Conservation (phyloP, 257 asterid genomes). For the Craterostigma plantagineum region DNA sequence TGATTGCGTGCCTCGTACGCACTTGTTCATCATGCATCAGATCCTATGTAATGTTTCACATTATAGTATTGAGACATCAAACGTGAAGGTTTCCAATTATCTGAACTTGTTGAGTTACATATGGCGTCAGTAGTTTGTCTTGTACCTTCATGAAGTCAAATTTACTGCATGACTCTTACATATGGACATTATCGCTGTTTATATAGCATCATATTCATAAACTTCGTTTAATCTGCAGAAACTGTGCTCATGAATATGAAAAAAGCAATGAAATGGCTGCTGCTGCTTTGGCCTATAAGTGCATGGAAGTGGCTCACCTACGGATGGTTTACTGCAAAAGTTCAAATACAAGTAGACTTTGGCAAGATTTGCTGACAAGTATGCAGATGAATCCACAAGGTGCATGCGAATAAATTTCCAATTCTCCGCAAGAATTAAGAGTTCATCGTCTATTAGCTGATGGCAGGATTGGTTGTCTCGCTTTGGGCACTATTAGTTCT, state of each 20-base stretch:
- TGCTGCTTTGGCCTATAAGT: conserved; percentile 82
- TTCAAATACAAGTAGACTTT: conserved; percentile 24
- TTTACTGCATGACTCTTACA: too few relatives aligned
- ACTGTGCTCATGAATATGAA: conserved; percentile 60
- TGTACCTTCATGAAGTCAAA: too few relatives aligned
- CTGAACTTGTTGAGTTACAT: neutral
- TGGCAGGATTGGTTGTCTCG: neutral
- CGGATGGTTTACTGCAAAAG: conserved; percentile 61
- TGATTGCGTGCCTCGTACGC: too few relatives aligned
- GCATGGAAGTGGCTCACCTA: conserved; percentile 81
- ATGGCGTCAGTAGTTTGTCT: neutral
- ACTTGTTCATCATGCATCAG: too few relatives aligned
- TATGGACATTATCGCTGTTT: too few relatives aligned
- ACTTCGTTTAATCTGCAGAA: conserved; percentile 31
- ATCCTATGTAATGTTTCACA: conserved; percentile 1
- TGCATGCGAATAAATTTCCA: conserved; percentile 8
- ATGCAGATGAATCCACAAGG: conserved; percentile 66
- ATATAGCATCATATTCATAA: too few relatives aligned
- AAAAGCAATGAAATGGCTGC: conserved; percentile 55
- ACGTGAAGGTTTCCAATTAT: neutral
- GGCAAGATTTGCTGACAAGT: conserved; percentile 49
- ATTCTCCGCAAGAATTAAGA: conserved; percentile 1
- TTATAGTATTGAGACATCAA: conserved; percentile 1
- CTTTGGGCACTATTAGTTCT: too few relatives aligned
- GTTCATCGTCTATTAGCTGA: conserved; percentile 4